Base-by-base conservation (phyloP, 768 basidiomycete species). In the Agrocybe chaxingu region DNA sequence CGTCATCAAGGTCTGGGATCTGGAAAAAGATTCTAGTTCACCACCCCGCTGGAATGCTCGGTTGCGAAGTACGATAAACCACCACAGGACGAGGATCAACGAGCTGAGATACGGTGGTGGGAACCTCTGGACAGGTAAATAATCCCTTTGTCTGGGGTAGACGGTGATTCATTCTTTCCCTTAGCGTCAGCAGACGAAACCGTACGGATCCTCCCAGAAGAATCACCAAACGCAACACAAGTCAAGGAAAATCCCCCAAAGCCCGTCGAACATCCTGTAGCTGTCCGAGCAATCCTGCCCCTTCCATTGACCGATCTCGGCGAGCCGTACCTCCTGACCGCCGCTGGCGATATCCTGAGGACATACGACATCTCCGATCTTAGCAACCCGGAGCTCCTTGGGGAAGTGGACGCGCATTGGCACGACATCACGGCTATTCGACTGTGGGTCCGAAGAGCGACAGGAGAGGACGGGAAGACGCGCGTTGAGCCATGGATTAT, bases 171-270 rank as follows among this genome's bases (percentile, higher is more conserved):
- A 33, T 47, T 8, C 29, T 0, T 38, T 30, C 13, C 11, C 18
- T 11, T 59, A 97, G 97, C 89, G 8, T 98, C 97, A 10, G 75
- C 89, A 10, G 97, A 99, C 64, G 89, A 92, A 37, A 89, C 89
- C 0, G 84, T 87, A 1, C 83, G 87, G 51, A 73, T 91, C 8
- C 64, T 80, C 3, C 65, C 76, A 11, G 76, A 80, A 53, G 72
- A 73, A 12, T 57, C 71, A 16, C 47, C 62, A 18, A 49, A 57
- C 33, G 32, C 48, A 3, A 48, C 32, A 10, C 16, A 35, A 8
- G 50, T 56, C 37, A 3, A 13, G 33, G 31, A 47, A 42, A 80
- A 72, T 61, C 73, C 67, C 24, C 70, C 63, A 54, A 81, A 72
- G 52, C 78, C 74, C n/a, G 80, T 84, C 62, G 58, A 64, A 1